Base-by-base conservation (phyloP, 345 rosid species). In the Eucalyptus dawsonii region DNA sequence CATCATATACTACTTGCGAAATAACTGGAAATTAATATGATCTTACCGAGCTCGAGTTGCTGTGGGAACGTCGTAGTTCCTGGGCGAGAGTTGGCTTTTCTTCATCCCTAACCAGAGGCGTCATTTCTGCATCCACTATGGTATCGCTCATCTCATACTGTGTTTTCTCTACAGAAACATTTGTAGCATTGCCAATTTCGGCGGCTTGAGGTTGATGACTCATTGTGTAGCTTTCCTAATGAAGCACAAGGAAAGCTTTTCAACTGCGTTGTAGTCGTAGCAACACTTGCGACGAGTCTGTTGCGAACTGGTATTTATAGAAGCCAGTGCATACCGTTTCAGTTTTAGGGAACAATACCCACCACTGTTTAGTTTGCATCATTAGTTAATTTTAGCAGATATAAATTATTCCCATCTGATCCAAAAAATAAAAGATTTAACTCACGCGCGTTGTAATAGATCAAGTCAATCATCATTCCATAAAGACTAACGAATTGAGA, bases 31-130 rank as follows among this genome's bases (percentile, higher is more conserved):
- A 10, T 53, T 7, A 21, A 49, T 12, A 34, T 62, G 89, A 86
- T 86, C 92, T 94, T 92, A 93, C 95, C 40, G 93, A 92, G 88
- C 92, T 89, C 6, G 89, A 91, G 91, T 27, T 25, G 90, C 92
- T 91, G 56, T 86, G 86, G 58, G 95, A 92, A 88, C 67, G 69
- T 86, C 88, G 93, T 27, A 95, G 93, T 51, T 88, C 90, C 87
- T 89, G 92, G 86, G 45, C 37, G 8, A 91, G 89, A 90, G 90
- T 87, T 40, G 89, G 92, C 91, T 89, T 91, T 86, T 86, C 91
- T 42, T 91, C 90, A 60, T 92, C 80, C 88, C 87, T 56, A 50
- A 88, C 56, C 89, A 19, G 47, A 37, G 83, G 83, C 14, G 83
- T 76, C 83, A 37, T 76, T 37, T 76, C 27, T 3, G 83, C 45